Percentiles rank a stretch among this genome's conserved stretches.
These are phyloP conservation scores for Trichoderma breve DNA, from an alignment of 2,329 filamentous ascomycete species.

Conservation along the genomic window DNA sequence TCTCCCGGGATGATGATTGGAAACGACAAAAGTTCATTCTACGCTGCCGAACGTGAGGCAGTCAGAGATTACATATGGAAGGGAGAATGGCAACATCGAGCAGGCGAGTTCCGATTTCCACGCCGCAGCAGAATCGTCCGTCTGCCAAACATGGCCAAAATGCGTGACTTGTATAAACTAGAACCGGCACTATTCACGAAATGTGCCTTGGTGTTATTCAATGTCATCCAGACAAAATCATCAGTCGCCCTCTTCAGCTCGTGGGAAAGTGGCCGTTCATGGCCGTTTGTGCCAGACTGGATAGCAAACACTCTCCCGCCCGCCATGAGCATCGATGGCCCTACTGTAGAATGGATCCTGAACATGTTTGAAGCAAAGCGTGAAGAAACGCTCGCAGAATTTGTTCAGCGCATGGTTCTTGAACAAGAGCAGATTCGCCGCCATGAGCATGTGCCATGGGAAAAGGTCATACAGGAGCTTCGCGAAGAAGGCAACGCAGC, in stretches of 20 bases:
- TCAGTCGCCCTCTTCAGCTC: conserved; percentile 35
- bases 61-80: conserved; percentile 31
- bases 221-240: conserved; percentile 33
- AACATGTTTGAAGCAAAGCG: conserved; percentile 32
- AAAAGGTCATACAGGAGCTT: conserved; percentile 32
- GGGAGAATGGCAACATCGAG: conserved; percentile 29
- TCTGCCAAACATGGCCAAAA: conserved; percentile 27
- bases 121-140: conserved; percentile 32
- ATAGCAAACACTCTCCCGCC: conserved; percentile 35
- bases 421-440: conserved; percentile 29
- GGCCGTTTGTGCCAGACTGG: conserved; percentile 40
- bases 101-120: conserved; percentile 31
- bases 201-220: conserved; percentile 36
- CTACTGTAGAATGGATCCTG: conserved; percentile 38
- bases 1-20: conserved; percentile 37
- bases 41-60: conserved; percentile 24
- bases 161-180: conserved; percentile 27
- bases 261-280: conserved; percentile 37
- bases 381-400: conserved; percentile 30
- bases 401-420: conserved; percentile 29
- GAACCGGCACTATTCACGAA: conserved; percentile 33
- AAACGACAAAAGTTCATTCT: conserved; percentile 27
- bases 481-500: conserved; percentile 35
- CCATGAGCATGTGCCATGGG: conserved; percentile 38
- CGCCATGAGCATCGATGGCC: conserved; percentile 39